phyloP scores from a whole-genome alignment of 2,329 filamentous ascomycete species.

The Bipolaris sorokiniana region DNA sequence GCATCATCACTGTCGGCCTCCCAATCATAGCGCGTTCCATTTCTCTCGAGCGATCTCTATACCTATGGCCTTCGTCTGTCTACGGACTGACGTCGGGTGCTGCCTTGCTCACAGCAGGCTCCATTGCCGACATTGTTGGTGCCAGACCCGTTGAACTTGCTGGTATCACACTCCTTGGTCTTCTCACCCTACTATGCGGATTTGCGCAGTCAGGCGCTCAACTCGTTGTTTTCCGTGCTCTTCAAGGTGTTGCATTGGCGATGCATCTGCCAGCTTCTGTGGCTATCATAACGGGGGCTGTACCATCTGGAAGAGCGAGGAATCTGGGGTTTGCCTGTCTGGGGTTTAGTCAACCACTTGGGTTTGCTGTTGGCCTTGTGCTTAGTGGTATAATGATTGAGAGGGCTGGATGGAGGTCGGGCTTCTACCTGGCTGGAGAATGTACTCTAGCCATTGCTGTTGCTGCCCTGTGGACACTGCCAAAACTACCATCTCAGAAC shows the following conservation, averaged over 20 bases:
- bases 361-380: slow-evolving; percentile 60
- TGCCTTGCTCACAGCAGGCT: slow-evolving; percentile 58
- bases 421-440: slow-evolving; percentile 52
- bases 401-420: slow-evolving; percentile 56
- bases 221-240: slow-evolving; percentile 52
- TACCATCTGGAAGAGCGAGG: slow-evolving; percentile 31
- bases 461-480: slow-evolving; percentile 38
- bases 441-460: slow-evolving; percentile 46
- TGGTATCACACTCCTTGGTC: slow-evolving; percentile 51
- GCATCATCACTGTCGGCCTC: slow-evolving; percentile 52
- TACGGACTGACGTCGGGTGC: slow-evolving; percentile 54
- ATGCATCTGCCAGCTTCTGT: slow-evolving; percentile 57
- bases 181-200: slow-evolving; percentile 55
- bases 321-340: slow-evolving; percentile 50
- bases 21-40: slow-evolving; percentile 50
- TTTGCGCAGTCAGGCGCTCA: slow-evolving; percentile 54
- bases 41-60: slow-evolving; percentile 37
- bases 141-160: slow-evolving; percentile 53
- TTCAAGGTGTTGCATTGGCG: slow-evolving; percentile 56
- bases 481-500: slow-evolving; percentile 22
- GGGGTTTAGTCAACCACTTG: slow-evolving; percentile 56
- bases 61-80: slow-evolving; percentile 45
- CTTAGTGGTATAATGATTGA: slow-evolving; percentile 58
- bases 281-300: slow-evolving; percentile 50
- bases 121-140: slow-evolving; percentile 60